Base-by-base conservation (phyloP, 2,329 filamentous ascomycete species). In the Delphinella strobiligena region DNA sequence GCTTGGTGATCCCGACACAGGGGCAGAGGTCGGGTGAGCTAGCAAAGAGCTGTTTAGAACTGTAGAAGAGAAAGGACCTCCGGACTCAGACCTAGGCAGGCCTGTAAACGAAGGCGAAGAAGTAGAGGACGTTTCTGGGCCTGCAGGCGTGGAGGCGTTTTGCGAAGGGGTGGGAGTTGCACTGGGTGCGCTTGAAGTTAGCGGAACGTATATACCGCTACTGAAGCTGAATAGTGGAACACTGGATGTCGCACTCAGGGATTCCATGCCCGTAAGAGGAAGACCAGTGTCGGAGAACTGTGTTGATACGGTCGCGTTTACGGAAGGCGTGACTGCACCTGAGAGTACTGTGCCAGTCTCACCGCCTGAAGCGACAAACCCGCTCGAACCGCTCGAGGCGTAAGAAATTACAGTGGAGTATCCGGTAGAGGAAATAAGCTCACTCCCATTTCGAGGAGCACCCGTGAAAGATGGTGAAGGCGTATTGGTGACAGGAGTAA, bases 161-260 rank as follows among this genome's bases (percentile, higher is more conserved):
- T 19, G 9, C 4, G 39, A 33, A n/a, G 30, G 34, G 14, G 12
- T 12, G 14, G 39, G 39, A 5, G 19, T 14, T 16, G 34, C 39
- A n/a, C 39, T 37, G 9, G 33, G 31, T n/a, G n/a, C 17, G 10
- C 32, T 15, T 10, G 33, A 31, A 4, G 16, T 33, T 14, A 31
- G 16, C 7, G 24, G 37, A 1, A 39, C 12, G 17, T 30, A 36
- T 15, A 12, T 17, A n/a, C 39, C 34, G 30, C 34, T 41, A 4
- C 33, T 43, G 14, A 33, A 40, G 27, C 34, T 45, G 24, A 42
- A 40, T 19, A 41, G 19, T 7, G 36, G 27, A 15, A 36, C 41
- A 19, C 36, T 42, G 7, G 18, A 16, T 3, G 37, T 19, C 22
- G 22, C 19, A 17, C 14, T 22, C 8, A 22, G 15, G 4, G 38